phyloP scores from a whole-genome alignment of 306 rosid species.

The Urtica urens region DNA sequence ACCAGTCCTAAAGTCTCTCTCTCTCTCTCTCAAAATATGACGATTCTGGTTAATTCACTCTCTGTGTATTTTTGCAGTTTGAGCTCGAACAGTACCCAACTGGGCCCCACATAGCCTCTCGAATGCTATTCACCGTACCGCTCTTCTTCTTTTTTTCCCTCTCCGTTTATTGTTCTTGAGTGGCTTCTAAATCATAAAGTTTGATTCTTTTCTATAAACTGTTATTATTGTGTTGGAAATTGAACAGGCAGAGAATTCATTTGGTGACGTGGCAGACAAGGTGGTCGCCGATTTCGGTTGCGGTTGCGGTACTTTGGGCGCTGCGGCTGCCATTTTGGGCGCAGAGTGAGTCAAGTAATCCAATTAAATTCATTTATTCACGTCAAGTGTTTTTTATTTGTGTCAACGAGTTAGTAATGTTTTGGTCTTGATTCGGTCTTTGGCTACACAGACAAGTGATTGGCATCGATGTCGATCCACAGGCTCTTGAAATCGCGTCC shows the following conservation, averaged over 20 bases:
- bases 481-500: slow-evolving; percentile 74
- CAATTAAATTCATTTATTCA: neutral
- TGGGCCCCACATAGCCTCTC: slow-evolving; percentile 92
- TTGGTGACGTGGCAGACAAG: slow-evolving; percentile 67
- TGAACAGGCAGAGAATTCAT: slow-evolving; percentile 84
- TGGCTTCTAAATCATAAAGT: too few species aligned
- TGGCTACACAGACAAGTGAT: slow-evolving; percentile 62
- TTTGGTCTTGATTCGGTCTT: slow-evolving; percentile 26
- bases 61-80: slow-evolving; percentile 34
- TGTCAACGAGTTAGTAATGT: neutral
- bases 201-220: too few species aligned
- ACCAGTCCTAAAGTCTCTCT: slow-evolving; percentile 59
- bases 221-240: neutral
- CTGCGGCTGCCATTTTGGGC: slow-evolving; percentile 71
- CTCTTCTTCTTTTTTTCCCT: slow-evolving; percentile 1
- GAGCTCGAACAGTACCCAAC: slow-evolving; percentile 95
- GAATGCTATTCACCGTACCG: slow-evolving; percentile 68
- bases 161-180: neutral
- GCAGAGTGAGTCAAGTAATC: slow-evolving; percentile 59
- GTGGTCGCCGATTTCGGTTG: slow-evolving; percentile 96
- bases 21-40: neutral
- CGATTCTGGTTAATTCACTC: neutral
- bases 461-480: slow-evolving; percentile 83
- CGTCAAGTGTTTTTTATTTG: neutral
- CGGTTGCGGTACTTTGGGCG: slow-evolving; percentile 84